Conservation (phyloP, 139 green algal species). For the Chlorella sp. region DNA sequence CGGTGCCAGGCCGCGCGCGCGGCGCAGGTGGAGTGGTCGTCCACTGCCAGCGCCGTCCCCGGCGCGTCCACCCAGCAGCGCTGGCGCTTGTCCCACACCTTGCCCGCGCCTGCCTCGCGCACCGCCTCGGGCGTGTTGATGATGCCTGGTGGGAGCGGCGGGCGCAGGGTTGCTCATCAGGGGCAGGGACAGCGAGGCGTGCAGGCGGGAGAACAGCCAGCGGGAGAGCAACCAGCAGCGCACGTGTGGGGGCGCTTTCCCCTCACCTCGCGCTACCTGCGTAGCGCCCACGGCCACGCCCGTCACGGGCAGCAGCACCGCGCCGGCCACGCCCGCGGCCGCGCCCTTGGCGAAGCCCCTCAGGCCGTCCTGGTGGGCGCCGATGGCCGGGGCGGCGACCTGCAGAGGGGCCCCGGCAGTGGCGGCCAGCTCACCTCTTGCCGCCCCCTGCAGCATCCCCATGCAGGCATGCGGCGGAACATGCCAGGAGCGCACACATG, state of each 20-base stretch:
- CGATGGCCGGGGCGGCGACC: constrained; percentile 74
- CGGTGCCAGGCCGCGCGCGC: constrained; percentile 14
- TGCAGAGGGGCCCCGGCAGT: constrained; percentile 43
- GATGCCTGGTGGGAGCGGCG: constrained; percentile 60
- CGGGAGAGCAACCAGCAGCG: neutral
- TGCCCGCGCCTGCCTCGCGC: constrained; percentile 44
- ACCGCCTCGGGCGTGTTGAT: constrained; percentile 82
- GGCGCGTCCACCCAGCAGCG: constrained; percentile 67
- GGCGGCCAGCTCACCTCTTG: too few species aligned
- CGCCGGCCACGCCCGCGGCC: constrained; percentile 68
- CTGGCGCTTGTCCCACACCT: constrained; percentile 68
- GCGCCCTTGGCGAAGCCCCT: constrained; percentile 80
- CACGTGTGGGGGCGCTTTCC: constrained; percentile 55
- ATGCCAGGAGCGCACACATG: too few species aligned
- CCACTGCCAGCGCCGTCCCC: constrained; percentile 28
- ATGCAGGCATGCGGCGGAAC: too few species aligned
- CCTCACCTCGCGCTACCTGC: constrained; percentile 54
- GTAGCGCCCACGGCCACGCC: constrained; percentile 69
- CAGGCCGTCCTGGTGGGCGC: constrained; percentile 66
- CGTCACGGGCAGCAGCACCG: constrained; percentile 79
- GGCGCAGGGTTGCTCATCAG: too few species aligned
- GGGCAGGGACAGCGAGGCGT: too few species aligned
- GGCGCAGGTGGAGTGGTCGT: constrained; percentile 19
- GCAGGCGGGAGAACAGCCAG: too few species aligned
- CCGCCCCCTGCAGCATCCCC: too few species aligned